Percentiles rank a stretch among this genome's conserved stretches.
Evolutionary conservation across 352 stramenopile species (phyloP).

Genomic region (Phytopythium aichiense): DNA sequence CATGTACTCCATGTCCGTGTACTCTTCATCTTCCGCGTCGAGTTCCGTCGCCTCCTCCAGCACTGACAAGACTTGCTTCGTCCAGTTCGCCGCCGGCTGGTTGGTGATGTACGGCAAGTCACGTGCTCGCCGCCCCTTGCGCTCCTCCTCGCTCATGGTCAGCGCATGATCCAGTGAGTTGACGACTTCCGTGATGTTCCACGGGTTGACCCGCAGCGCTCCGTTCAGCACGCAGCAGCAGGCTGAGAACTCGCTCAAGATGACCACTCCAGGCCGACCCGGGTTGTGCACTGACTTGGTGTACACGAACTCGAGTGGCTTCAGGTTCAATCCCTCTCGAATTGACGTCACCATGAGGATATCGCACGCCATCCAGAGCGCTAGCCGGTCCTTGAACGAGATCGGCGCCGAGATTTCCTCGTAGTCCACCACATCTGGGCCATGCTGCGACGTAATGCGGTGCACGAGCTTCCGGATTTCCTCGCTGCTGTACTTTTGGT

Average conservation of each 20-base stretch:
- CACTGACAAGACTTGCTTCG: constrained; percentile 92
- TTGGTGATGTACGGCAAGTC: constrained; percentile 97
- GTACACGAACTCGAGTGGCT: constrained; percentile 95
- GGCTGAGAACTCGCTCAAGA: constrained; percentile 96
- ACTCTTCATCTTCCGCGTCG: constrained; percentile 70
- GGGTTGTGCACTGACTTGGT: constrained; percentile 57
- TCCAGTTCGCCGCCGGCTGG: constrained; percentile 93
- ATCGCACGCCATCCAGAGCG: constrained; percentile 93
- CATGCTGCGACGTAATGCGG: constrained; percentile 70
- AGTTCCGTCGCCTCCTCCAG: constrained; percentile 75
- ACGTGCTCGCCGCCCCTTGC: constrained; percentile 84
- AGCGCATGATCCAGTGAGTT: constrained; percentile 92
- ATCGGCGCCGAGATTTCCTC: constrained; percentile 82
- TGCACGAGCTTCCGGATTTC: constrained; percentile 83
- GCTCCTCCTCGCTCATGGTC: constrained; percentile 90
- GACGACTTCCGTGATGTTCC: constrained; percentile 92
- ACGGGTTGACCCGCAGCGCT: constrained; percentile 96
- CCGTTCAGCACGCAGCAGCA: constrained; percentile 96
- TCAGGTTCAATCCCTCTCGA: constrained; percentile 97
- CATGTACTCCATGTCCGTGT: constrained; percentile 88
- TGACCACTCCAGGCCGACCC: constrained; percentile 90
- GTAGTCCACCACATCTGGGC: constrained; percentile 80
- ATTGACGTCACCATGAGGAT: constrained; percentile 96
- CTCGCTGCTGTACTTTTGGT: constrained; percentile 88
- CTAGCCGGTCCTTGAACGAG: constrained; percentile 89